phyloP scores from a whole-genome alignment of 2,329 filamentous ascomycete genomes.

The Hortaea sp. region DNA sequence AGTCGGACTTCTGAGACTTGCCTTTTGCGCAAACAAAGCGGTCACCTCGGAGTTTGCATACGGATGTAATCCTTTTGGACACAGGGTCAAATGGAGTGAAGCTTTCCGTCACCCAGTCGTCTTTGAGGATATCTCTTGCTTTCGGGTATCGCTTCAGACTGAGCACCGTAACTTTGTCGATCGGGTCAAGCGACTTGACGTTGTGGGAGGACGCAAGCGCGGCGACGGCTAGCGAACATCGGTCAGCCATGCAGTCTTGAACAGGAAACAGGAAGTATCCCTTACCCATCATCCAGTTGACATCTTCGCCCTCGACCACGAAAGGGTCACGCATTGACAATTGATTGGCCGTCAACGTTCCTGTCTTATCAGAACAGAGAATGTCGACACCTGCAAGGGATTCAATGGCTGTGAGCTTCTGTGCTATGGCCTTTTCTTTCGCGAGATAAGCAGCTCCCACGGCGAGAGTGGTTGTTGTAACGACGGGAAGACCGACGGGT shows the following conservation, averaged over 20 bases:
- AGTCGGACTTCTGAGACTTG: slow-evolving; percentile 8
- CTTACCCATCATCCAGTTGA: slow-evolving; percentile 69
- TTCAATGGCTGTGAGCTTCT: slow-evolving; percentile 71
- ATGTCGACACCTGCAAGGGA: slow-evolving; percentile 67
- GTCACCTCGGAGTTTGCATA: slow-evolving; percentile 60
- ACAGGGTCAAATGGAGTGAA: slow-evolving; percentile 71
- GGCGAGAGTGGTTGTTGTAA: slow-evolving; percentile 67
- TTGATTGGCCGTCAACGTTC: slow-evolving; percentile 66
- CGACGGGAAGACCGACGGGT: slow-evolving; percentile 68
- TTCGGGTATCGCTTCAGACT: slow-evolving; percentile 68
- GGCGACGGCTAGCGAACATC: slow-evolving; percentile 45
- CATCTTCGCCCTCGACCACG: slow-evolving; percentile 64
- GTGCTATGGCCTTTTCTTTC: slow-evolving; percentile 68
- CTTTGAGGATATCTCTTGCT: slow-evolving; percentile 63
- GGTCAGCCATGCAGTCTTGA: too few species aligned
- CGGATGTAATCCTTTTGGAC: slow-evolving; percentile 66
- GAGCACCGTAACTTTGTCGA: slow-evolving; percentile 69
- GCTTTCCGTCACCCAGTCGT: slow-evolving; percentile 68
- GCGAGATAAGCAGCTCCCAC: slow-evolving; percentile 69
- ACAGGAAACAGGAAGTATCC: too few species aligned
- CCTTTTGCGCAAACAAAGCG: slow-evolving; percentile 66
- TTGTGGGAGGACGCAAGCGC: slow-evolving; percentile 70
- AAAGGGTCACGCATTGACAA: slow-evolving; percentile 67
- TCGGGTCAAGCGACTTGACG: slow-evolving; percentile 67
- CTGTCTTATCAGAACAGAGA: slow-evolving; percentile 74